Percentiles rank a stretch among this genome's conserved stretches.
Conservation (phyloP, 169 alveolate species). For the Eimeria praecox region DNA sequence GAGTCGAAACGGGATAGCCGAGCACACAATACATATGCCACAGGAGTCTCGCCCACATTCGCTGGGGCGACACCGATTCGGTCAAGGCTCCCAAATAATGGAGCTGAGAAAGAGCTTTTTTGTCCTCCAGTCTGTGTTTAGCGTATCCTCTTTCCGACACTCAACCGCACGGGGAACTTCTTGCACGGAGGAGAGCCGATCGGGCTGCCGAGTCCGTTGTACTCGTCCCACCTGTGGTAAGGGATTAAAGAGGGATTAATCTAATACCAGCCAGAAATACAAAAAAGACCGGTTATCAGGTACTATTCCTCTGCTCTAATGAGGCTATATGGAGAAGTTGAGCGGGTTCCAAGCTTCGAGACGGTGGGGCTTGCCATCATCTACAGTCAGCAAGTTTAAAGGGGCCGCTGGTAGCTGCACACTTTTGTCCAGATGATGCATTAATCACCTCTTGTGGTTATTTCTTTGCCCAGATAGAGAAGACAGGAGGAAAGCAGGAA, state of each 20-base stretch:
- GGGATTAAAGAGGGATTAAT: neutral
- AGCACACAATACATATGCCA: neutral
- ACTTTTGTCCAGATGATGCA: neutral
- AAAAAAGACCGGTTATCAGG: too few species aligned
- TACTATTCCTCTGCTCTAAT: too few species aligned
- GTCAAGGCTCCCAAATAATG: neutral
- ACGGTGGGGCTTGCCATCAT: conserved; percentile 19
- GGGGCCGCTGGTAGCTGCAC: neutral
- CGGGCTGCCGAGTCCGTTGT: neutral
- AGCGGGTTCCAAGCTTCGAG: neutral
- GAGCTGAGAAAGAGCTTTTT: neutral
- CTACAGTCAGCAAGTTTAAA: neutral
- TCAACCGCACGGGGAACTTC: neutral
- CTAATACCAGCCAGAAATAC: neutral
- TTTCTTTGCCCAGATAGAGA: neutral
- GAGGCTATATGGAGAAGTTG: neutral
- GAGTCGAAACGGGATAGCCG: neutral
- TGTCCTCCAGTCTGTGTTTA: neutral
- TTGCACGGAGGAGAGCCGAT: neutral
- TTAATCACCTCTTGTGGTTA: neutral
- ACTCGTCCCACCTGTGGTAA: neutral
- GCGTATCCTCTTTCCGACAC: neutral
- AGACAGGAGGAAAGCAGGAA: neutral
- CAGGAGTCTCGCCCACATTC: neutral
- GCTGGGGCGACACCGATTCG: neutral